These are phyloP conservation scores for Ananas comosus DNA, from an alignment of 176 grass and related monocot species.

Conservation along the genomic window DNA sequence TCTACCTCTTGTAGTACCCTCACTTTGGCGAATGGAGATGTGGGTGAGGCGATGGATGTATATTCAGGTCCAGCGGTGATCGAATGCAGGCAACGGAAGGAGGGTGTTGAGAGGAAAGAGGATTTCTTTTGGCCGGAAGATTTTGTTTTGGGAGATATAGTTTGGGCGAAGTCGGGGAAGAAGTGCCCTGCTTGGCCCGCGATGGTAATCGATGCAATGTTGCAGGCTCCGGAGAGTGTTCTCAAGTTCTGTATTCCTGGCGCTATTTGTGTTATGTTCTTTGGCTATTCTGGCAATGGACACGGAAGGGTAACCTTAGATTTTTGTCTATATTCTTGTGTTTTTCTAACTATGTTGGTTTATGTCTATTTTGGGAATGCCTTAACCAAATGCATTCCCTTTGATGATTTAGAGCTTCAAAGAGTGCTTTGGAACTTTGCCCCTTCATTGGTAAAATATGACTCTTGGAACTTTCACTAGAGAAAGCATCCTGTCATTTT, in stretches of 20 bases:
- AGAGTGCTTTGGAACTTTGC: no score
- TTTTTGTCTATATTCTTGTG: neutral
- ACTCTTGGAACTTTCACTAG: no score
- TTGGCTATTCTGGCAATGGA: slow-evolving; percentile 42
- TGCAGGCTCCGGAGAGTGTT: slow-evolving; percentile 55
- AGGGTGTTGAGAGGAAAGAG: slow-evolving; percentile 29
- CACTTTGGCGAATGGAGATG: slow-evolving; percentile 34
- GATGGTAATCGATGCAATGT: slow-evolving; percentile 65
- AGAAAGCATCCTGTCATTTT: no score
- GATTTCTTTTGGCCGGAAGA: slow-evolving; percentile 52
- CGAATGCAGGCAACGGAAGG: slow-evolving; percentile 38
- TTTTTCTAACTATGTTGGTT: neutral
- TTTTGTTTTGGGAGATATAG: slow-evolving; percentile 64
- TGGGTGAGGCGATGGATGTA: neutral
- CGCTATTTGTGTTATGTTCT: slow-evolving; percentile 83
- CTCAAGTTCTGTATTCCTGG: slow-evolving; percentile 69
- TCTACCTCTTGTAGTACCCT: slow-evolving; percentile 34
- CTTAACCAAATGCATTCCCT: no score
- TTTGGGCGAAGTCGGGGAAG: slow-evolving; percentile 79
- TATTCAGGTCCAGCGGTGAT: slow-evolving; percentile 3
- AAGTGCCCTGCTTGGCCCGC: slow-evolving; percentile 69
- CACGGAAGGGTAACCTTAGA: slow-evolving; percentile 45
- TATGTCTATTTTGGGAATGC: neutral
- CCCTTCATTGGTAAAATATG: no score
- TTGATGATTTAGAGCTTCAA: no score